A percentile compares a stretch with the other conserved stretches of the same genome.
Evolutionary conservation across 164 flowering plant genomes (phyloP).

Genomic region (Piper longum): DNA sequence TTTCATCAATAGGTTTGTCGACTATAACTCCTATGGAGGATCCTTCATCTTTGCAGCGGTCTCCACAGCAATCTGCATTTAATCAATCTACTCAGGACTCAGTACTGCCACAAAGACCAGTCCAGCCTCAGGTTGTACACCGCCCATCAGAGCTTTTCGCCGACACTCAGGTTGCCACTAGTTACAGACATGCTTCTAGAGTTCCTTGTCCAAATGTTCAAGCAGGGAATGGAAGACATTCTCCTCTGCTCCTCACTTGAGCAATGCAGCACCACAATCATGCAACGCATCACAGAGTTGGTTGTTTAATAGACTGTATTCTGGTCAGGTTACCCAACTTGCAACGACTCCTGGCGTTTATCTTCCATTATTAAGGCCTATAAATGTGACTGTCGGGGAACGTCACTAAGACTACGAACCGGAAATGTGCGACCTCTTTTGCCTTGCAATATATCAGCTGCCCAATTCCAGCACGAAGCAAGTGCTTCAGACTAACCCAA

Average conservation of each 20-base stretch:
- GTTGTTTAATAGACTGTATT: too few relatives aligned
- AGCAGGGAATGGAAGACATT: not conserved
- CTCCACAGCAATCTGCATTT: not conserved
- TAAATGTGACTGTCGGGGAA: not conserved
- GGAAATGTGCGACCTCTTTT: too few relatives aligned
- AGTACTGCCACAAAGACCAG: not conserved
- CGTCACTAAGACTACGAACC: too few relatives aligned
- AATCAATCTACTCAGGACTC: not conserved
- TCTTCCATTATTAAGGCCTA: not conserved
- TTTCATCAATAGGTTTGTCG: not conserved
- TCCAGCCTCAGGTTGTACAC: not conserved
- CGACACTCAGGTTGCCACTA: not conserved
- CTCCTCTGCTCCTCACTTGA: not conserved
- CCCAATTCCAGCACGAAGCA: not conserved
- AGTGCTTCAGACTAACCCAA: not conserved
- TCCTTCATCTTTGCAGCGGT: not conserved
- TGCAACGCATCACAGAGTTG: too few relatives aligned
- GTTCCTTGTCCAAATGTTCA: not conserved
- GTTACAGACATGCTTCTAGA: not conserved
- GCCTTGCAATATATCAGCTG: not conserved
- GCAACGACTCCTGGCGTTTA: too few relatives aligned
- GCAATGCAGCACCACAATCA: not conserved
- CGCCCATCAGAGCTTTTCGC: not conserved
- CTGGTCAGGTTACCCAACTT: too few relatives aligned
- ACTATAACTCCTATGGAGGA: not conserved